A percentile compares a stretch with the other conserved stretches of the same genome.
phyloP scores from a whole-genome alignment of 495 filamentous ascomycete species.

The Umbilicaria muhlenbergii region DNA sequence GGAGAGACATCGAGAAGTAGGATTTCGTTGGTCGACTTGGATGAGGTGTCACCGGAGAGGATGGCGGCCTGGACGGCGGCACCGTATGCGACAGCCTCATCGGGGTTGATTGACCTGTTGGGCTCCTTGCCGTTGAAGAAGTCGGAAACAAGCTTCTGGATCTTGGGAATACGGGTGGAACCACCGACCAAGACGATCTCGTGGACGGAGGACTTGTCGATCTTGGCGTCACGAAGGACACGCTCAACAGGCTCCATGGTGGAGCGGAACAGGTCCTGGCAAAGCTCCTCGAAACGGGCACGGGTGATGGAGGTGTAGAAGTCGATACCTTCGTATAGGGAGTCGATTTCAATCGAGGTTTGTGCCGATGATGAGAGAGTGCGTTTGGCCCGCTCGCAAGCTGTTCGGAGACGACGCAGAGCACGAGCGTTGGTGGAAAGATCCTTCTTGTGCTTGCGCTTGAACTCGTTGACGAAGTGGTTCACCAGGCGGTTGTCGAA shows the following conservation, averaged over 20 bases:
- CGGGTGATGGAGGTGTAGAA: constrained; percentile 98
- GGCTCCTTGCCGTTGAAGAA: constrained; percentile 99
- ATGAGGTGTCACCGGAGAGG: constrained; percentile 90
- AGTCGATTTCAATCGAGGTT: constrained; percentile 98
- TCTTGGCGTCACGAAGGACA: constrained; percentile 90
- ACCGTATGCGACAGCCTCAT: constrained; percentile 98
- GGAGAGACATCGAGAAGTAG: constrained; percentile 93
- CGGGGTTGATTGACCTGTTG: constrained; percentile 99
- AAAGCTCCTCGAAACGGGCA: constrained; percentile 98
- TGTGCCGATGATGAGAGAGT: constrained; percentile 93
- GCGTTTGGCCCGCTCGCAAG: constrained; percentile 98
- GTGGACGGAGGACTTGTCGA: constrained; percentile 88
- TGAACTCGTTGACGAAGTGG: constrained; percentile 92
- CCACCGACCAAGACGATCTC: constrained; percentile 98
- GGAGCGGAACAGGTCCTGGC: constrained; percentile 89
- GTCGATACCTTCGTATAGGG: constrained; percentile 92
- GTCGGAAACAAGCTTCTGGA: constrained; percentile 96
- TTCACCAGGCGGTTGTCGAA: constrained; percentile 97
- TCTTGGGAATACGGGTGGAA: constrained; percentile 96
- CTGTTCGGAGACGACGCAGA: constrained; percentile 91
- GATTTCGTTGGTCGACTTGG: constrained; percentile 88
- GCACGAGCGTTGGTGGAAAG: constrained; percentile 84
- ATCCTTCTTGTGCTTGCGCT: constrained; percentile 74
- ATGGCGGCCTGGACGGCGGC: constrained; percentile 97
- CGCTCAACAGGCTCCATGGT: constrained; percentile 98